These are phyloP conservation scores for Pichia sp. DNA, from an alignment of 1,139 yeast species.

Conservation along the genomic window DNA sequence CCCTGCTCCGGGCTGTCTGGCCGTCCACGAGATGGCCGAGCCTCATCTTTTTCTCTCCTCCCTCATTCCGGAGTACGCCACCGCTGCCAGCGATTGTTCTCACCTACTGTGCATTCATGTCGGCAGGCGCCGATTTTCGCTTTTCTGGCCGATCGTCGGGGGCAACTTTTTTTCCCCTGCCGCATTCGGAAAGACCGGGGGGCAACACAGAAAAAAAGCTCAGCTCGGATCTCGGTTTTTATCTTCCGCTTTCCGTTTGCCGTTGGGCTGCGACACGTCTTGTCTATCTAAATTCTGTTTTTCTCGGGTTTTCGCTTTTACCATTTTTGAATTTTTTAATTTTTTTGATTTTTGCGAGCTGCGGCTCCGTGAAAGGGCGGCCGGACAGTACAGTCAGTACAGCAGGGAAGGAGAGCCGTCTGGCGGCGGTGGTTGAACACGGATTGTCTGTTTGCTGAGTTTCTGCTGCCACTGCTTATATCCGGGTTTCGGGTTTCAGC, in stretches of 20 bases:
- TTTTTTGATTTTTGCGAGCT: not conserved
- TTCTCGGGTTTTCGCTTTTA: too few relatives aligned
- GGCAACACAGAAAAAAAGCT: not conserved
- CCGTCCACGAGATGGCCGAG: not conserved
- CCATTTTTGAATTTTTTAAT: too few relatives aligned
- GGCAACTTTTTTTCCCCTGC: not conserved
- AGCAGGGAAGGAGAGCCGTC: not conserved
- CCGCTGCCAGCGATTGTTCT: not conserved
- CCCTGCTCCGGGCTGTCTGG: not conserved
- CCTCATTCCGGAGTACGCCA: not conserved
- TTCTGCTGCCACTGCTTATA: not conserved
- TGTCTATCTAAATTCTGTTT: too few relatives aligned
- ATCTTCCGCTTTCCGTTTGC: not conserved
- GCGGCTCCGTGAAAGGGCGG: not conserved
- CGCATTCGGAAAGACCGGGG: not conserved
- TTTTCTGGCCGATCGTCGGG: not conserved
- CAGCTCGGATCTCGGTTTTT: not conserved
- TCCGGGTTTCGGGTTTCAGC: too few relatives aligned
- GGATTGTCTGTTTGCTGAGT: not conserved
- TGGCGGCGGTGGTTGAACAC: not conserved
- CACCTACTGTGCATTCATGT: not conserved
- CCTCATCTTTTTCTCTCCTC: not conserved
- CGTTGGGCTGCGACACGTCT: not conserved
- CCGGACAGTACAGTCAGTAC: not conserved
- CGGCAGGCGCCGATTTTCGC: not conserved